Evolutionary conservation across 2,329 filamentous ascomycete genomes (phyloP).

Genomic region (Alternaria ethzedia): DNA sequence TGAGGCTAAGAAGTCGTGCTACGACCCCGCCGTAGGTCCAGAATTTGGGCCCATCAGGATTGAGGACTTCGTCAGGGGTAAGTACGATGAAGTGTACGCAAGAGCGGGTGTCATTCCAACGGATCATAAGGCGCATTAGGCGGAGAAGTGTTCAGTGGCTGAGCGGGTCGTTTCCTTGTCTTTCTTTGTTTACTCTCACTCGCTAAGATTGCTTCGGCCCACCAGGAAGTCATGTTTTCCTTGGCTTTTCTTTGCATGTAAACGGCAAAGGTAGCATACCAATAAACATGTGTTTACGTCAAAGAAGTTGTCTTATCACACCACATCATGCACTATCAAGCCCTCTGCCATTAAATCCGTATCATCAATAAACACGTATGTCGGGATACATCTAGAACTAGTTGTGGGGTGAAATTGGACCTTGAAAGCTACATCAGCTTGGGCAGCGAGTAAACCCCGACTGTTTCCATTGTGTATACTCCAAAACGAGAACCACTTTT

Average conservation of each 20-base stretch:
- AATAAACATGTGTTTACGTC: not conserved
- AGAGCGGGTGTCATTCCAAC: not conserved
- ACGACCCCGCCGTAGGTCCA: not conserved
- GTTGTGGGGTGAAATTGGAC: not conserved
- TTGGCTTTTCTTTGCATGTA: not conserved
- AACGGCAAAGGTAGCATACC: not conserved
- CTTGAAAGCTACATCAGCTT: not conserved
- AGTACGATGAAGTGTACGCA: not conserved
- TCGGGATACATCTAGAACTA: not conserved
- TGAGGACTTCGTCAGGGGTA: not conserved
- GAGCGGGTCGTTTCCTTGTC: not conserved
- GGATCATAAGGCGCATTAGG: not conserved
- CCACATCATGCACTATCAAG: not conserved
- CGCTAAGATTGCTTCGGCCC: not conserved
- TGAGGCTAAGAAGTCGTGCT: not conserved
- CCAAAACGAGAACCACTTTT: not conserved
- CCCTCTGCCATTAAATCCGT: not conserved
- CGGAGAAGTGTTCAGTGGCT: not conserved
- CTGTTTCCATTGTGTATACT: not conserved
- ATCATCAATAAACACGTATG: not conserved
- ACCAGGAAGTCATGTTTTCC: not conserved
- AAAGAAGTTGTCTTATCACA: not conserved
- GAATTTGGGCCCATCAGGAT: not conserved
- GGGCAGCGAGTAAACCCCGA: not conserved
- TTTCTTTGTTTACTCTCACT: not conserved